A percentile compares a stretch with the other conserved stretches of the same genome.
Evolutionary conservation across 257 asterid genomes (phyloP).

Genomic region (Nicotiana undulata): DNA sequence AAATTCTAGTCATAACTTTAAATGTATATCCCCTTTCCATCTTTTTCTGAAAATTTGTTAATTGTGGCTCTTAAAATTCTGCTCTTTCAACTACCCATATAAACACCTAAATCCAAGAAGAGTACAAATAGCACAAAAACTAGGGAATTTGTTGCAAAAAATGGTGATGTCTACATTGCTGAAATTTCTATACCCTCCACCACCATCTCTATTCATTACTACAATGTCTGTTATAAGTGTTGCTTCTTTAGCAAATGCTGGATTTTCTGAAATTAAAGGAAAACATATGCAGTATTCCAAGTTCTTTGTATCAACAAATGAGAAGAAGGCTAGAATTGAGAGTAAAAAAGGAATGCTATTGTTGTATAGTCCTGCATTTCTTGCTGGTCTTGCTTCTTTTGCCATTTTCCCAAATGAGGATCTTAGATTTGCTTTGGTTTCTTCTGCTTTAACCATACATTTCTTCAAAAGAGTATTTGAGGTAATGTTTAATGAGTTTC

Average conservation of each 20-base stretch:
- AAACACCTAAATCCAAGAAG: neutral
- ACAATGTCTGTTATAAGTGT: constrained; percentile 21
- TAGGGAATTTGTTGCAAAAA: neutral
- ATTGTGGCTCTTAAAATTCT: neutral
- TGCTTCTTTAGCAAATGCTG: constrained; percentile 20
- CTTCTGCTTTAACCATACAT: constrained; percentile 44
- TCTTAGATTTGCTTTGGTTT: constrained; percentile 38
- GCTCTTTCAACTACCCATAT: neutral
- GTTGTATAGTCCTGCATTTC: constrained; percentile 52
- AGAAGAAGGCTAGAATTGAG: constrained; percentile 16
- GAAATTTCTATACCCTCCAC: constrained; percentile 26
- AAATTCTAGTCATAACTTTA: neutral
- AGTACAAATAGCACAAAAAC: neutral
- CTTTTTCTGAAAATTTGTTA: neutral
- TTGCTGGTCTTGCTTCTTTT: constrained; percentile 47
- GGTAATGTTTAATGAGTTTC: constrained; percentile 19
- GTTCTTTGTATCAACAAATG: constrained; percentile 32
- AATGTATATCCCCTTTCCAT: neutral
- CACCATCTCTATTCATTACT: constrained; percentile 27
- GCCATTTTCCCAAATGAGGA: constrained; percentile 26
- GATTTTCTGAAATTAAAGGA: constrained; percentile 40
- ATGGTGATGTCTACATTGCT: constrained; percentile 15
- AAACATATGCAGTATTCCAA: constrained; percentile 67
- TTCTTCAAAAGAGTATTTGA: constrained; percentile 62
- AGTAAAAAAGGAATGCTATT: constrained; percentile 60